Evolutionary conservation across 1,139 yeast genomes (phyloP).

Genomic region (Arxiozyma heterogenica): DNA sequence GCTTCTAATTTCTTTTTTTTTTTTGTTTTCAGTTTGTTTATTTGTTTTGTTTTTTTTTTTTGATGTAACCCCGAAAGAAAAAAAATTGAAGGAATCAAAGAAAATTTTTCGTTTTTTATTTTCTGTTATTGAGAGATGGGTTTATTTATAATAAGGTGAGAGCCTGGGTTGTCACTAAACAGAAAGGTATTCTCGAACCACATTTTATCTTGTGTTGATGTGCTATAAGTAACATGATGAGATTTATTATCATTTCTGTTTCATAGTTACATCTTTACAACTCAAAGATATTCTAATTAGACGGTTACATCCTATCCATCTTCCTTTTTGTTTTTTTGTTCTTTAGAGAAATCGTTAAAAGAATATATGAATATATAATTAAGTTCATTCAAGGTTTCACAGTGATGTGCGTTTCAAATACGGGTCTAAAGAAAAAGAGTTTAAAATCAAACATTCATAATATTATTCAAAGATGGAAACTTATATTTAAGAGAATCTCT

Average conservation of each 20-base stretch:
- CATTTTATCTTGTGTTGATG: neutral
- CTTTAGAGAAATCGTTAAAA: no score
- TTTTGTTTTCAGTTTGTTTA: no score
- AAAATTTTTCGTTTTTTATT: no score
- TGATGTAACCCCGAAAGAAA: neutral
- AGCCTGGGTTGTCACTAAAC: no score
- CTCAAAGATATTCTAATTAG: neutral
- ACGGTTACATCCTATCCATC: no score
- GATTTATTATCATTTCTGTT: neutral
- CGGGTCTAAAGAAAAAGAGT: neutral
- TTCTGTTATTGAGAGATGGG: neutral
- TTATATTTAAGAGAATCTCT: constrained; percentile 15
- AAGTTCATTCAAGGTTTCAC: neutral
- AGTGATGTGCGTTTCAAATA: neutral
- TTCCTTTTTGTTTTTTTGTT: no score
- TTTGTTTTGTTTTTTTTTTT: no score
- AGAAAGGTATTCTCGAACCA: neutral
- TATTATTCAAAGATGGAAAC: constrained; percentile 19
- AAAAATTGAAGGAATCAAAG: no score
- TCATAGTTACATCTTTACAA: neutral
- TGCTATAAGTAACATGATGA: neutral
- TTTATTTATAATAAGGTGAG: neutral
- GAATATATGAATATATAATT: neutral
- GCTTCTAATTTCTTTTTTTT: no score
- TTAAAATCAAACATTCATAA: constrained; percentile 8